Percentiles rank a stretch among this genome's conserved stretches.
Conservation (phyloP, 257 asterid genomes). For the Prunella vulgaris region DNA sequence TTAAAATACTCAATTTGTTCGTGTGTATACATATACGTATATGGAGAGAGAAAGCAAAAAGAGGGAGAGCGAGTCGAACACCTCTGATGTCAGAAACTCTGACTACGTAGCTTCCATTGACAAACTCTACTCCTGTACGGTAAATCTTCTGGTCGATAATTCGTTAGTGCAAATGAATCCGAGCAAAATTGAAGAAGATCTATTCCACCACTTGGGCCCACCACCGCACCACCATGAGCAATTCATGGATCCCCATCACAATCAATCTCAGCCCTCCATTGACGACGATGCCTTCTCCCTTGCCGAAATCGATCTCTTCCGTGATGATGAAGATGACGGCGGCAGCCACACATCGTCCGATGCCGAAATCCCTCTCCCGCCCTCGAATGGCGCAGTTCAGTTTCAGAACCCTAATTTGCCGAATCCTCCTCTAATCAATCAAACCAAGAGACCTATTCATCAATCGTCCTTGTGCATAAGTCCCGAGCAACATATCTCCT, state of each 20-base stretch:
- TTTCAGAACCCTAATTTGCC: constrained; percentile 53
- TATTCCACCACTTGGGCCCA: constrained; percentile 48
- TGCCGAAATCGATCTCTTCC: constrained; percentile 64
- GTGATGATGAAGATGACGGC: constrained; percentile 76
- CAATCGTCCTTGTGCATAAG: constrained; percentile 34
- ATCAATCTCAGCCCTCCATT: constrained; percentile 44
- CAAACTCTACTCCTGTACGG: constrained; percentile 4
- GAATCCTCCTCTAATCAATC: constrained; percentile 17
- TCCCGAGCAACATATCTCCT: constrained; percentile 79
- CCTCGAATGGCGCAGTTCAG: constrained; percentile 25
- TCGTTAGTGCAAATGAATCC: constrained; percentile 45
- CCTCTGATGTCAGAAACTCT: too few relatives aligned
- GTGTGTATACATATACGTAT: not conserved
- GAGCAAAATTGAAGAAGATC: constrained; percentile 68
- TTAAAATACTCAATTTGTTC: not conserved
- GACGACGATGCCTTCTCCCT: constrained; percentile 64
- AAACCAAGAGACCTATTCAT: constrained; percentile 19
- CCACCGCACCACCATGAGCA: constrained; percentile 40
- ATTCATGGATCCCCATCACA: constrained; percentile 40
- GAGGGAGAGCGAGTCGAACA: not conserved
- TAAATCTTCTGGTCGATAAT: not conserved
- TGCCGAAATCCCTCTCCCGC: constrained; percentile 45
- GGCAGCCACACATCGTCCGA: constrained; percentile 79
- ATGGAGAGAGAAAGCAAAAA: constrained; percentile 8
- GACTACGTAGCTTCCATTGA: too few relatives aligned